A percentile compares a stretch with the other conserved stretches of the same genome.
These are phyloP conservation scores for Polychytrium aggregatum DNA, from an alignment of 192 early-diverging fungal species.

Conservation along the genomic window DNA sequence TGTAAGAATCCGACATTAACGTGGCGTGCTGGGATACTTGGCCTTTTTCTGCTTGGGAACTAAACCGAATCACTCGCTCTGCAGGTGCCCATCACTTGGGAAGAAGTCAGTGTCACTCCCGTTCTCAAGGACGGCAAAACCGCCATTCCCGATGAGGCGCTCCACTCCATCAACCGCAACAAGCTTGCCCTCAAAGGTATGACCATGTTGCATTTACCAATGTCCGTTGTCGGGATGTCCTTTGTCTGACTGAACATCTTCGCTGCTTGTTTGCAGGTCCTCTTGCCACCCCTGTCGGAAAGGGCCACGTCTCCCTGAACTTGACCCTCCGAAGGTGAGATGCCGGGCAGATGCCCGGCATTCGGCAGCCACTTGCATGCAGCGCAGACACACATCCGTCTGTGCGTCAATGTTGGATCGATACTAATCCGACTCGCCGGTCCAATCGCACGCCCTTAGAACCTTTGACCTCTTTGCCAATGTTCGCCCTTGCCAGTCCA, in stretches of 20 bases:
- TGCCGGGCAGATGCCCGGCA: neutral
- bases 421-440: no score
- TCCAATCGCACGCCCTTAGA: constrained; percentile 40
- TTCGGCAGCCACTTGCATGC: neutral
- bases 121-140: constrained; percentile 85
- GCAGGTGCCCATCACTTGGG: constrained; percentile 91
- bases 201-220: neutral
- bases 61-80: neutral
- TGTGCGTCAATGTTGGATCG: no score
- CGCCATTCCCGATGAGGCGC: constrained; percentile 83
- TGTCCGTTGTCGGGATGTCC: neutral
- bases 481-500: constrained; percentile 95
- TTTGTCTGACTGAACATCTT: neutral
- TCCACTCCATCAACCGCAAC: constrained; percentile 84
- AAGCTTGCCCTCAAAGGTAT: constrained; percentile 89
- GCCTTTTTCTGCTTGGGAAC: neutral
- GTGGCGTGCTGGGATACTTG: neutral
- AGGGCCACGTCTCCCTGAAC: constrained; percentile 95
- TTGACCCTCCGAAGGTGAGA: constrained; percentile 42
- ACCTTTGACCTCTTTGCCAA: constrained; percentile 98
- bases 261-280: constrained; percentile 37
- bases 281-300: constrained; percentile 95
- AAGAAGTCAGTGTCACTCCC: constrained; percentile 87
- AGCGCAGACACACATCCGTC: no score
- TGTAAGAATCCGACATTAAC: constrained; percentile 37